Base-by-base conservation (phyloP, 495 filamentous ascomycete species). In the Lasiosphaeris hirsuta region DNA sequence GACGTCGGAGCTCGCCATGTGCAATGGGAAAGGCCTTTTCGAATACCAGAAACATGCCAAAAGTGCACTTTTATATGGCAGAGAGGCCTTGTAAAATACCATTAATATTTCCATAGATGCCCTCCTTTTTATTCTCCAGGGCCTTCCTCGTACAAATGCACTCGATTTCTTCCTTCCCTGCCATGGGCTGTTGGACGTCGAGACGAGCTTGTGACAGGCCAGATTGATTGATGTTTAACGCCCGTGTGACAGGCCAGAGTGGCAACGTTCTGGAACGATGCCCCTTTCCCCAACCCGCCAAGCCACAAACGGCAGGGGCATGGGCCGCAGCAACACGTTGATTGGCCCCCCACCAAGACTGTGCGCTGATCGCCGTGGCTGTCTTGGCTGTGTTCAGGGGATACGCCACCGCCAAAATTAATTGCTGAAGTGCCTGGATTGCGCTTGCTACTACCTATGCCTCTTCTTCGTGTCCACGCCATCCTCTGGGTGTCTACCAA, bases 191-290 rank as follows among this genome's bases (percentile, higher is more conserved):
- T 30, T 30, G 23, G 23, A 30, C n/a, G n/a, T n/a, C n/a, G n/a
- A n/a, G n/a, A n/a, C n/a, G n/a, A n/a, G n/a, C n/a, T n/a, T n/a
- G n/a, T n/a, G n/a, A n/a, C n/a, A n/a, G n/a, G n/a, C n/a, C n/a
- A n/a, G n/a, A n/a, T n/a, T n/a, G 45, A 36, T 23, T 54, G 19
- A 39, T 10, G 10, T 6, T n/a, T 14, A 50, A 52, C n/a, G n/a
- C n/a, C n/a, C n/a, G n/a, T n/a, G n/a, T n/a, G n/a, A n/a, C 62
- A 64, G 54, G 34, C 54, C 62, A 61, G 54, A 14, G 38, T 54
- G 23, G 33, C 35, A 42, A 51, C 13, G 18, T 54, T 64, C 58
- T 64, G 51, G 62, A 60, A 54, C 60, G 50, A 57, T 50, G 43
- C 46, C 47, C 58, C 58, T 50, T 56, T 45, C 38, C 40, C 13